Conservation (phyloP, 169 alveolate genomes). For the Theileria annulata region DNA sequence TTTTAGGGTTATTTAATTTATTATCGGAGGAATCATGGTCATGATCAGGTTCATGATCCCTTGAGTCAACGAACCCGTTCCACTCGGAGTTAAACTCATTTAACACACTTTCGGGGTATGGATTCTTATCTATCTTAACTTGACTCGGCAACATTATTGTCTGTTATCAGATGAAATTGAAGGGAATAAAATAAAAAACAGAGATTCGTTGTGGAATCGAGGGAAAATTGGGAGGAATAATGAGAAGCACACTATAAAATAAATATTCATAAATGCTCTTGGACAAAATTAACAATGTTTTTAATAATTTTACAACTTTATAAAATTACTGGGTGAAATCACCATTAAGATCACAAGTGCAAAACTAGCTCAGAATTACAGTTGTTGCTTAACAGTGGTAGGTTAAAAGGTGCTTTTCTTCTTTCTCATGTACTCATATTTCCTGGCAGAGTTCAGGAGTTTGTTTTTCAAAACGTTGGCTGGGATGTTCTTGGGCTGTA, state of each 20-base stretch:
- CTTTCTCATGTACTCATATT: slow-evolving; percentile 13
- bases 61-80: slow-evolving; percentile 20
- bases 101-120: slow-evolving; percentile 7
- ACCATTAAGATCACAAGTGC: neutral
- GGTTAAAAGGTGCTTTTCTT: slow-evolving; percentile 13
- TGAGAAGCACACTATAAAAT: neutral
- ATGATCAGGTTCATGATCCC: slow-evolving; percentile 21
- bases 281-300: neutral
- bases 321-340: neutral
- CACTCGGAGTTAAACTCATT: slow-evolving; percentile 13
- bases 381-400: neutral
- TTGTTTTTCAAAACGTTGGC: slow-evolving; percentile 63
- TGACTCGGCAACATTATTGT: neutral
- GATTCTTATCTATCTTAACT: slow-evolving; percentile 8
- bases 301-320: neutral
- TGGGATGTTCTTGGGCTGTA: slow-evolving; percentile 71
- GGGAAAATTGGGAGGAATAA: neutral
- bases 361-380: neutral
- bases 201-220: neutral
- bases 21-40: slow-evolving; percentile 32
- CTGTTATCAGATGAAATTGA: no score
- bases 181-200: no score
- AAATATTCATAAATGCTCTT: neutral
- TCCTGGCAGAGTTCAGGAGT: slow-evolving; percentile 43
- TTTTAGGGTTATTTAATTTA: neutral